Conservation (phyloP, 2,329 filamentous ascomycete genomes). For the Fusarium sp. region DNA sequence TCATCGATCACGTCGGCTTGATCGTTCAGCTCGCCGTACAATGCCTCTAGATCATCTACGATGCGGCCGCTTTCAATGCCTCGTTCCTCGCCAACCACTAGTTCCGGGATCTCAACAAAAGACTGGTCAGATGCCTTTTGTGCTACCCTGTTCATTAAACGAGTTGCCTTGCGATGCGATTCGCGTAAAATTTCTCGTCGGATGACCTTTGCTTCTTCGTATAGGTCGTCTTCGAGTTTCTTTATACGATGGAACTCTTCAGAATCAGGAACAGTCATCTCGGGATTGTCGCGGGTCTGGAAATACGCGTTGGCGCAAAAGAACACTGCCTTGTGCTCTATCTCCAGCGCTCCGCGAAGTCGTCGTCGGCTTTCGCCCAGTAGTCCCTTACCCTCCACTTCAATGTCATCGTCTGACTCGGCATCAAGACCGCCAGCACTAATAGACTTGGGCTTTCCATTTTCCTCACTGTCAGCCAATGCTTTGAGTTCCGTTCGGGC, state of each 20-base stretch:
- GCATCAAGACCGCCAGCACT: conserved; percentile 16
- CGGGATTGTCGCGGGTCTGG: conserved; percentile 79
- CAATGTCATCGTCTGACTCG: conserved; percentile 51
- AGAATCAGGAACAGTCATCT: conserved; percentile 72
- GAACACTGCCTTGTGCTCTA: conserved; percentile 85
- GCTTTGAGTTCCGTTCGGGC: conserved; percentile 69
- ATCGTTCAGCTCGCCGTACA: conserved; percentile 74
- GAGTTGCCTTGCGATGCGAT: conserved; percentile 50
- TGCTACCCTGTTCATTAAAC: conserved; percentile 71
- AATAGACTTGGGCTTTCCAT: conserved; percentile 9
- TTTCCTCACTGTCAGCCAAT: conserved; percentile 54
- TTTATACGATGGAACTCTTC: conserved; percentile 74
- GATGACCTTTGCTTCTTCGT: conserved; percentile 81
- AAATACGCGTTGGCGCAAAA: conserved; percentile 86
- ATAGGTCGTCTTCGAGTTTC: conserved; percentile 75
- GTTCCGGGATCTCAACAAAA: conserved; percentile 72
- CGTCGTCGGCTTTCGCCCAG: conserved; percentile 69
- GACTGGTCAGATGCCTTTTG: conserved; percentile 62
- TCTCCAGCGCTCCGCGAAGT: conserved; percentile 78
- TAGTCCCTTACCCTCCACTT: conserved; percentile 53
- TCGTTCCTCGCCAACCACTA: conserved; percentile 60
- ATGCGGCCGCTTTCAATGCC: conserved; percentile 80
- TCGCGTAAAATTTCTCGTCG: conserved; percentile 81
- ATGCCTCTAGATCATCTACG: conserved; percentile 71
- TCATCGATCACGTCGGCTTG: conserved; percentile 77